A percentile compares a stretch with the other conserved stretches of the same genome.
Evolutionary conservation across 306 rosid genomes (phyloP).

Genomic region (Begonia peltatifolia): DNA sequence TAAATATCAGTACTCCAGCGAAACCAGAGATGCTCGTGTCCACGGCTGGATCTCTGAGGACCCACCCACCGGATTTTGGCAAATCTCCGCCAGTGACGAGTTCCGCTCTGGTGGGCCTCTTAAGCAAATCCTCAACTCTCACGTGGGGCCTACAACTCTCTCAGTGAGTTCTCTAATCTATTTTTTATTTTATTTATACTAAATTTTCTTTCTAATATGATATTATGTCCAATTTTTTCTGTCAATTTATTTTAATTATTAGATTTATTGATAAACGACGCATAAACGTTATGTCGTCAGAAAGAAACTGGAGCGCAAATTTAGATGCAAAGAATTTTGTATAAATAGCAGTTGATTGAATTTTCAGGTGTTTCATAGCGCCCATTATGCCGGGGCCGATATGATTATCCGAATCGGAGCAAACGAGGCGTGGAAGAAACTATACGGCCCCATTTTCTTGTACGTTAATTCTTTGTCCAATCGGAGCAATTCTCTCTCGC

Average conservation of each 20-base stretch:
- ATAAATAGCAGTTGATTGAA: too few relatives aligned
- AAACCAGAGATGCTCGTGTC: constrained; percentile 20
- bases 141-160: constrained; percentile 78
- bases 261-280: too few relatives aligned
- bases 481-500: constrained; percentile 19
- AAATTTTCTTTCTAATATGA: too few relatives aligned
- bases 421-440: constrained; percentile 84
- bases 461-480: constrained; percentile 39
- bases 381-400: constrained; percentile 78
- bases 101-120: constrained; percentile 80
- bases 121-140: constrained; percentile 73
- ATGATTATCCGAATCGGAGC: constrained; percentile 42
- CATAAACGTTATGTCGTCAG: too few relatives aligned
- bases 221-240: too few relatives aligned
- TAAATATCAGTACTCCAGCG: constrained; percentile 31
- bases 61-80: constrained; percentile 52
- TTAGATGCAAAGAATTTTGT: background rate
- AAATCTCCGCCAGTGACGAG: constrained; percentile 56
- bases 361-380: constrained; percentile 69
- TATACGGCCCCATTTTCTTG: constrained; percentile 71
- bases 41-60: constrained; percentile 33
- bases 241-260: too few relatives aligned
- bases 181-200: constrained; percentile 1
- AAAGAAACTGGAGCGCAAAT: too few relatives aligned
- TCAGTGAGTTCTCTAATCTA: constrained; percentile 30